Conservation (phyloP, 192 early-diverging fungal species). For the Pilaira anomala region DNA sequence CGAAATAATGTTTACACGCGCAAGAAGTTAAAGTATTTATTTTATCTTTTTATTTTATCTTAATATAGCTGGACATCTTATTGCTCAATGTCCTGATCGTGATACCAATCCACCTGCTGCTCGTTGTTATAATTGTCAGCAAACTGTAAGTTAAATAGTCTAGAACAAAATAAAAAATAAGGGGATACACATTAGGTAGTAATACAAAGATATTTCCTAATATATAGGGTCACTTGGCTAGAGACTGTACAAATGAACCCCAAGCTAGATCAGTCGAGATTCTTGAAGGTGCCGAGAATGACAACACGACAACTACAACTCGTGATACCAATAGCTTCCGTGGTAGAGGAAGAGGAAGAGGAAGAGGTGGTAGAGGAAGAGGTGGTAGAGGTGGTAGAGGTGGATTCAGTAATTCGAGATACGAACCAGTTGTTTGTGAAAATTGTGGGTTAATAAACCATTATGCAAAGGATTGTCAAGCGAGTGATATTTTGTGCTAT, state of each 20-base stretch:
- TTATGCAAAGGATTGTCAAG: conserved; percentile 52
- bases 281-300: neutral
- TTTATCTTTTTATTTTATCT: neutral
- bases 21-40: too few species aligned
- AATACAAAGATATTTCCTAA: neutral
- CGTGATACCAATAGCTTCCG: neutral
- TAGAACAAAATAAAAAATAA: neutral
- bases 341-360: conserved; percentile 10
- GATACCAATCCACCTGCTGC: conserved; percentile 15
- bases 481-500: conserved; percentile 52
- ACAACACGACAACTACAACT: neutral
- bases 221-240: conserved; percentile 50
- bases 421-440: conserved; percentile 41
- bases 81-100: conserved; percentile 48
- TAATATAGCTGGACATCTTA: conserved; percentile 49
- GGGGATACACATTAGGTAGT: neutral
- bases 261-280: neutral
- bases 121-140: conserved; percentile 48
- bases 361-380: conserved; percentile 11
- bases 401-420: neutral
- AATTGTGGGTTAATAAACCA: conserved; percentile 53
- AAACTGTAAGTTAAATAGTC: conserved; percentile 42
- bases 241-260: conserved; percentile 35
- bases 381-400: conserved; percentile 1
- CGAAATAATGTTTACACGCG: neutral